Conservation (phyloP, 345 rosid species). For the Firmiana major region DNA sequence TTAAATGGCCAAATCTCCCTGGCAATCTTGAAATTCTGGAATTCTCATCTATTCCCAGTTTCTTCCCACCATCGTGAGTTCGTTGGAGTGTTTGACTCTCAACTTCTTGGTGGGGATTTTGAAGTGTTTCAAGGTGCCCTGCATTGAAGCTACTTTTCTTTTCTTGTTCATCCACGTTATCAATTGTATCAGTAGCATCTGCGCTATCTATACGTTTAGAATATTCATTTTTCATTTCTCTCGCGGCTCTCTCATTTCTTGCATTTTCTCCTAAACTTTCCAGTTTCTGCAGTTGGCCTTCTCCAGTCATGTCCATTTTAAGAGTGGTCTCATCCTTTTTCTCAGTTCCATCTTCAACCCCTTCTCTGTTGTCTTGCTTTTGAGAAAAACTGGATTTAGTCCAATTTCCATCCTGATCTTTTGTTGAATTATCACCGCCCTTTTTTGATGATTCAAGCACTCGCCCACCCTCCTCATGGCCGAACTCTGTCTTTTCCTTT, state of each 20-base stretch:
- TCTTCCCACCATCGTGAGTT: conserved; percentile 18
- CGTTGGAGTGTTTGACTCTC: conserved; percentile 1
- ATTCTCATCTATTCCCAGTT: conserved; percentile 19
- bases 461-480: background rate
- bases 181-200: conserved; percentile 4
- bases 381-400: background rate
- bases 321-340: background rate
- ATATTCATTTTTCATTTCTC: background rate
- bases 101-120: conserved; percentile 12
- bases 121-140: background rate
- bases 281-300: background rate
- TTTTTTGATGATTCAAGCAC: background rate
- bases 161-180: conserved; percentile 9
- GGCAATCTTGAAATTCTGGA: conserved; percentile 5
- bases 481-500: conserved; percentile 7
- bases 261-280: conserved; percentile 13
- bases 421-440: background rate
- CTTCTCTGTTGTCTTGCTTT: background rate
- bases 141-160: background rate
- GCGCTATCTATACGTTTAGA: background rate
- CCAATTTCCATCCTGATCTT: background rate
- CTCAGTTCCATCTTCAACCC: conserved; percentile 18
- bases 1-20: conserved; percentile 11
- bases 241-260: background rate
- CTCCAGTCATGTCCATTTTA: conserved; percentile 6